Conservation (phyloP, 2,329 filamentous ascomycete genomes). For the Fusarium zealandicum region DNA sequence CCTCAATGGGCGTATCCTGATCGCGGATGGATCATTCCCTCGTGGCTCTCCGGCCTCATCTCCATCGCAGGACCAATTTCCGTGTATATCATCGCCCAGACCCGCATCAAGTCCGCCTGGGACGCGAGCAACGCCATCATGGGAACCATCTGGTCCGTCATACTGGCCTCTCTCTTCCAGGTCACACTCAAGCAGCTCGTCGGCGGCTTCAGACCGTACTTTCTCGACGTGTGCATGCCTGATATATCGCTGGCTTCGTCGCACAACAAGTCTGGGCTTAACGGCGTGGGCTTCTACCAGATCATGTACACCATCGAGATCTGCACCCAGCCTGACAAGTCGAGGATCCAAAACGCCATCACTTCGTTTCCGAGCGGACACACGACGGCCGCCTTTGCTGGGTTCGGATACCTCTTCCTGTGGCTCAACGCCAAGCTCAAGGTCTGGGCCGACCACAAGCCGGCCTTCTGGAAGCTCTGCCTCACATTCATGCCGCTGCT, state of each 20-base stretch:
- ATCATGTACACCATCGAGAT: constrained; percentile 71
- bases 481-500: constrained; percentile 66
- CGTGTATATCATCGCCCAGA: constrained; percentile 63
- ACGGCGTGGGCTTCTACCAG: constrained; percentile 59
- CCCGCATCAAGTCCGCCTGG: constrained; percentile 64
- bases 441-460: constrained; percentile 71
- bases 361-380: constrained; percentile 75
- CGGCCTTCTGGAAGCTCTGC: constrained; percentile 71
- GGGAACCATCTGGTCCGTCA: constrained; percentile 66
- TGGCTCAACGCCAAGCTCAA: constrained; percentile 78
- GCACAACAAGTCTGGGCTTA: constrained; percentile 50
- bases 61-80: constrained; percentile 64
- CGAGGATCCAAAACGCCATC: constrained; percentile 65
- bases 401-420: constrained; percentile 68
- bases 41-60: constrained; percentile 64
- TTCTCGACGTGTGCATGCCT: constrained; percentile 70
- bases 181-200: constrained; percentile 72
- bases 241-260: constrained; percentile 53
- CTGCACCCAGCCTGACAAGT: constrained; percentile 63
- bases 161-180: constrained; percentile 68
- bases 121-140: constrained; percentile 68
- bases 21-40: constrained; percentile 67
- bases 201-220: constrained; percentile 69
- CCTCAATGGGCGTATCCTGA: constrained; percentile 70
- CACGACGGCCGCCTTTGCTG: constrained; percentile 69